A percentile compares a stretch with the other conserved stretches of the same genome.
These are phyloP conservation scores for Boletus pseudopeckii DNA, from an alignment of 768 basidiomycete species.

Conservation along the genomic window DNA sequence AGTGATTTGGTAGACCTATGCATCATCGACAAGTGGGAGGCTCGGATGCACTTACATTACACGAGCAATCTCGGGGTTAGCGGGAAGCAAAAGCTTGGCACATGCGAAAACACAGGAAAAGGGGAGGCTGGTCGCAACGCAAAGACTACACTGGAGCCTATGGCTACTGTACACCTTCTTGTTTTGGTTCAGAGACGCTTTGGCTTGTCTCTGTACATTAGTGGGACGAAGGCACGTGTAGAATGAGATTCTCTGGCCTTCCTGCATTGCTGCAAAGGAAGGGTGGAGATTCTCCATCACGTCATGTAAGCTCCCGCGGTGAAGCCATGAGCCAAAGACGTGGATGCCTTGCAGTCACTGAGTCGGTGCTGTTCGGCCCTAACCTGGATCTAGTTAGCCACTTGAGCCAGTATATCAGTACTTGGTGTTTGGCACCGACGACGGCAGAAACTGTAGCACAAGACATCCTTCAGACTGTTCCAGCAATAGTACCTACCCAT, in stretches of 20 bases:
- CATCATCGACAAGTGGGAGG: background rate
- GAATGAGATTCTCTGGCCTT: conserved; percentile 16
- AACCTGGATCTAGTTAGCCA: background rate
- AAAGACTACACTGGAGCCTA: background rate
- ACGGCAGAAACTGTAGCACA: background rate
- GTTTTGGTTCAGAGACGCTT: background rate
- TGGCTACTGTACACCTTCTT: background rate
- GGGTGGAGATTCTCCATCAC: conserved; percentile 25
- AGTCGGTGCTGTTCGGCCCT: background rate
- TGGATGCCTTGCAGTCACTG: conserved; percentile 9
- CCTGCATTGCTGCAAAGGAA: conserved; percentile 23
- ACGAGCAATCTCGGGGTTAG: background rate
- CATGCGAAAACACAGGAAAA: background rate
- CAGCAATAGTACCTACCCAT: background rate
- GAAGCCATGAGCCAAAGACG: conserved; percentile 18
- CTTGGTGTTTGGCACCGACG: background rate
- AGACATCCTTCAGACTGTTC: background rate
- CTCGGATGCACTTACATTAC: background rate
- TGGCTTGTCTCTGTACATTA: conserved; percentile 6
- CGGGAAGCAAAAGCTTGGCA: background rate
- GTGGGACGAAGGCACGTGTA: conserved; percentile 16
- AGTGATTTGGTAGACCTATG: background rate
- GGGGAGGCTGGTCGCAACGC: background rate
- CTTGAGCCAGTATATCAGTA: background rate
- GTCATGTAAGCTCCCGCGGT: conserved; percentile 15